A percentile compares a stretch with the other conserved stretches of the same genome.
These are phyloP conservation scores for Lagenaria siceraria DNA, from an alignment of 306 rosid species.

Conservation along the genomic window DNA sequence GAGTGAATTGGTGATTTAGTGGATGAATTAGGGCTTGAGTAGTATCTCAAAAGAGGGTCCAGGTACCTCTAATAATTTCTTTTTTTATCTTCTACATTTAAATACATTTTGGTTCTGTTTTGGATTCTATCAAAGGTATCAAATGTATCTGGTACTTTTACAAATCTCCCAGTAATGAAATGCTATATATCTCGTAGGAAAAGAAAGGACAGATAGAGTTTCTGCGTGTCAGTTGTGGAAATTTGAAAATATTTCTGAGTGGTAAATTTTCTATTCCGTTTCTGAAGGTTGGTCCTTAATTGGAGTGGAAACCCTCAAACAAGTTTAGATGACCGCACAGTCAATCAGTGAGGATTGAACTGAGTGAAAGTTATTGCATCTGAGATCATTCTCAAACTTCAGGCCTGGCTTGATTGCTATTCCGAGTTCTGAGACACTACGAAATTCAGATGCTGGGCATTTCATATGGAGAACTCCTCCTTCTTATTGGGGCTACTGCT, in stretches of 20 bases:
- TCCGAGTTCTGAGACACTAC: not conserved
- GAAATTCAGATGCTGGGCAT: slow-evolving; percentile 27
- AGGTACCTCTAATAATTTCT: not conserved
- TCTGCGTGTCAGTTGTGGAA: not conserved
- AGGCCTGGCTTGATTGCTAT: not conserved
- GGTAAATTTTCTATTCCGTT: not conserved
- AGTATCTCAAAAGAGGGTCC: not conserved
- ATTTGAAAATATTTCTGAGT: not conserved
- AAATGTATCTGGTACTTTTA: no score
- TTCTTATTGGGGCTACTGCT: slow-evolving; percentile 30
- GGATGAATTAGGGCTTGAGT: not conserved
- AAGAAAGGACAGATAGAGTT: not conserved
- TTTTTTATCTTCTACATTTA: no score
- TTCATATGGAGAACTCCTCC: slow-evolving; percentile 33
- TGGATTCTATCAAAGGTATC: not conserved
- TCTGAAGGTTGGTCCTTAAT: not conserved
- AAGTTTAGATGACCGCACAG: not conserved
- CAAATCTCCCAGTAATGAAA: no score
- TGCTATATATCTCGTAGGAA: no score
- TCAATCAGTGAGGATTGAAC: not conserved
- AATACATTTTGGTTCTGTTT: not conserved
- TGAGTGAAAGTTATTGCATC: not conserved
- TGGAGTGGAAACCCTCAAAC: not conserved
- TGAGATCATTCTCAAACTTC: not conserved
- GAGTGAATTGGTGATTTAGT: not conserved